Percentiles rank a stretch among this genome's conserved stretches.
phyloP scores from a whole-genome alignment of 768 basidiomycete genomes.

The Pleurotus pulmonarius region DNA sequence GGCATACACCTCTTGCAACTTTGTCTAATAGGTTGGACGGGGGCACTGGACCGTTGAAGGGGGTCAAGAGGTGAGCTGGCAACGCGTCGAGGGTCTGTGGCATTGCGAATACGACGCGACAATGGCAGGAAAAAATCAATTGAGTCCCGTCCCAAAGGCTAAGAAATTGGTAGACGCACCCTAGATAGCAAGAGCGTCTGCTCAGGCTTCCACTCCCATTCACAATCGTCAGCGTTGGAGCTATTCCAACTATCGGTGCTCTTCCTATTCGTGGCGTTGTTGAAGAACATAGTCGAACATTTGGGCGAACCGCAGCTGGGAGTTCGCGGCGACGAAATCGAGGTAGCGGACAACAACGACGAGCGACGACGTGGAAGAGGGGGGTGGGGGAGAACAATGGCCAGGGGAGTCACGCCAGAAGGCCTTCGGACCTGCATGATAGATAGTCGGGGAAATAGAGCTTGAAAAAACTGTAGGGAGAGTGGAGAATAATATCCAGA shows the following conservation, averaged over 20 bases:
- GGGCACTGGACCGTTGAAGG: conserved; percentile 80
- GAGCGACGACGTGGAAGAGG: conserved; percentile 46
- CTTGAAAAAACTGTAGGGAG: conserved; percentile 23
- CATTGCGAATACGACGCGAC: not conserved
- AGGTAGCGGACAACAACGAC: conserved; percentile 43
- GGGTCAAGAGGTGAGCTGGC: conserved; percentile 80
- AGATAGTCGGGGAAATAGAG: conserved; percentile 11
- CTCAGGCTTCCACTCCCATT: conserved; percentile 74
- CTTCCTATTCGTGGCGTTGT: conserved; percentile 50
- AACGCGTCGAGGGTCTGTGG: conserved; percentile 76
- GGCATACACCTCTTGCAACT: conserved; percentile 72
- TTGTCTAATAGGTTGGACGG: conserved; percentile 86
- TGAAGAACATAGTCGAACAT: conserved; percentile 50
- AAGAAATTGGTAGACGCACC: conserved; percentile 35
- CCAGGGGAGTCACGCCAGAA: conserved; percentile 48
- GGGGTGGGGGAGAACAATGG: conserved; percentile 62
- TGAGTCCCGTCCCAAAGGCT: conserved; percentile 3
- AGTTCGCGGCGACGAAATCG: conserved; percentile 50
- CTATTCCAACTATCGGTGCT: conserved; percentile 86
- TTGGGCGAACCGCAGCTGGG: conserved; percentile 56
- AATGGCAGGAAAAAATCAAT: not conserved
- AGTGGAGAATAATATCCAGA: conserved; percentile 7
- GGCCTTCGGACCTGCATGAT: conserved; percentile 51
- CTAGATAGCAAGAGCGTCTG: conserved; percentile 64
- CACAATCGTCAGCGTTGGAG: conserved; percentile 65